These are phyloP conservation scores for Neopestalotiopsis rosae DNA, from an alignment of 2,329 filamentous ascomycete species.

Conservation along the genomic window DNA sequence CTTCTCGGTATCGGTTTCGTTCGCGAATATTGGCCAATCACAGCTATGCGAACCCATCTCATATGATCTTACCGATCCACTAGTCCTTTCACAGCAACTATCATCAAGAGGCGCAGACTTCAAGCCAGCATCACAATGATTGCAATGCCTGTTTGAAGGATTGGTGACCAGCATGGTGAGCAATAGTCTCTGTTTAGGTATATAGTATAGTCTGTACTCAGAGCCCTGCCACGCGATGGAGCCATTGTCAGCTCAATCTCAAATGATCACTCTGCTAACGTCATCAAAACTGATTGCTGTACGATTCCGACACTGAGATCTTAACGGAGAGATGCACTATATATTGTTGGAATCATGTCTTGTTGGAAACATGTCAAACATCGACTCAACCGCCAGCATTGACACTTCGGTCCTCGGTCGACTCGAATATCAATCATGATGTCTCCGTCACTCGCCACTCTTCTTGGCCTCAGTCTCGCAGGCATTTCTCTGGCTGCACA, in stretches of 20 bases:
- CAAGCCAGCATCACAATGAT: neutral
- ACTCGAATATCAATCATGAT: neutral
- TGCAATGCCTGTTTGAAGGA: neutral
- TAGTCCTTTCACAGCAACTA: neutral
- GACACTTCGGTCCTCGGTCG: neutral
- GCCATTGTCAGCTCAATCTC: neutral
- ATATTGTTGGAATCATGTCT: neutral
- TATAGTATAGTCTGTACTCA: neutral
- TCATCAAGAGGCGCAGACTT: neutral
- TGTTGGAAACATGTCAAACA: too few species aligned
- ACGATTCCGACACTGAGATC: neutral
- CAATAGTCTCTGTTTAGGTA: too few species aligned
- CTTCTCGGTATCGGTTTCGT: slow-evolving; percentile 13
- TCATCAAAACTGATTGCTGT: neutral
- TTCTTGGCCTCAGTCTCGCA: neutral
- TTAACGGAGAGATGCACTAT: neutral
- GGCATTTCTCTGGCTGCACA: slow-evolving; percentile 8
- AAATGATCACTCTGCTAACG: neutral
- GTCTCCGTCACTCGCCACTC: neutral
- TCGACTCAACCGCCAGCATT: neutral
- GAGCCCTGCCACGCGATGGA: neutral
- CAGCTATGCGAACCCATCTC: neutral
- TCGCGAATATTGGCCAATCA: neutral
- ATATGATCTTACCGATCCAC: neutral
- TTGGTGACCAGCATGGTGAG: neutral